Base-by-base conservation (phyloP, 2,329 filamentous ascomycete genomes). In the Colletotrichum eleusines region DNA sequence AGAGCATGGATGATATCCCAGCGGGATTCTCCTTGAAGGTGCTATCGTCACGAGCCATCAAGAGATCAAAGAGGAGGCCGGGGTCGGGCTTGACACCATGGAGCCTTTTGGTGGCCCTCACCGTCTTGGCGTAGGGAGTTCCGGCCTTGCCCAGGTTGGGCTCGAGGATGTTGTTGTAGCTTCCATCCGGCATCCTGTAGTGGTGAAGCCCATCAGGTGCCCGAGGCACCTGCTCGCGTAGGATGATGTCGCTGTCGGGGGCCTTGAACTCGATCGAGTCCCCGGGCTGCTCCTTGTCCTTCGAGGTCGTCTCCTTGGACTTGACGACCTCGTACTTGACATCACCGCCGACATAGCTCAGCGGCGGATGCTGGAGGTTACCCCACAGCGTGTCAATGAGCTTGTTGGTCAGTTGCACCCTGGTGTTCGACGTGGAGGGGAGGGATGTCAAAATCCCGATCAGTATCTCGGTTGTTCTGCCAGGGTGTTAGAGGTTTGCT, bases 1-100 rank as follows among this genome's bases (percentile, higher is more conserved):
- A 94, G 20, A 95, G 82, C 81, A 94, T 89, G 74, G 90, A 91
- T 0, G 91, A 94, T 50, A 94, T 89, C n/a, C 89, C 87, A 61
- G 91, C 91, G 0, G 91, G 90, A 77, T 94, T 92, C 65, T 89
- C 84, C 72, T 88, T 85, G 72, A 89, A 88, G n/a, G 74, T 76
- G 0, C 74, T 67, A 40, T 83, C 81, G 46, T 82, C 81, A 33
- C 91, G 86, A 71, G 76, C 87, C 87, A 92, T 89, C 64, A 92
- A 79, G 4, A 85, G 83, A 75, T 92, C 90, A 63, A 90, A 92
- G 20, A 94, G 81, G 18, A 90, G 81, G 23, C 88, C 88, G 0
- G 91, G 86, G 60, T 93, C 91, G 1, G 91, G 90, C 62, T 89
- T 85, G 35, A 87, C 84, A 23, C 86, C 88, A 1, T 88, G 86